Evolutionary conservation across 352 stramenopile genomes (phyloP).

Genomic region (Phytophthora gonapodyides): DNA sequence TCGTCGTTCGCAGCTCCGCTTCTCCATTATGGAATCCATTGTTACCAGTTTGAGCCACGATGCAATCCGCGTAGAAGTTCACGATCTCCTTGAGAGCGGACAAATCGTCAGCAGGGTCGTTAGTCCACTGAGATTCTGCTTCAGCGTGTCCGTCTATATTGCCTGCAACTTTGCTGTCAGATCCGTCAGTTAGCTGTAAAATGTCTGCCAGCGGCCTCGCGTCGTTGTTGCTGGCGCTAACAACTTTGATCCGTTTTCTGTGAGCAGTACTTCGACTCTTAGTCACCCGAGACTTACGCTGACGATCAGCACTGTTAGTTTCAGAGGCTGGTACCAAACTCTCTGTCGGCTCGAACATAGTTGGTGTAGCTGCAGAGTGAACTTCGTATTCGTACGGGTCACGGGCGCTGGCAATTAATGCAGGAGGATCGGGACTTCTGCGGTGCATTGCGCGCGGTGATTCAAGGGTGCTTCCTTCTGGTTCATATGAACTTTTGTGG

Average conservation of each 20-base stretch:
- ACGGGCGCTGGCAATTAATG: neutral
- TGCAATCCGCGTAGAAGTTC: conserved; percentile 18
- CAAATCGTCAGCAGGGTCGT: conserved; percentile 9
- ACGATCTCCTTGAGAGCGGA: conserved; percentile 23
- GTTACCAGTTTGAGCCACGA: neutral
- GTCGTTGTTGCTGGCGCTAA: conserved; percentile 14
- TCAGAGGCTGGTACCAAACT: conserved; percentile 5
- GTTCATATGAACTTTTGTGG: neutral
- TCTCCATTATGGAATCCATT: neutral
- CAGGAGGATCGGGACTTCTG: neutral
- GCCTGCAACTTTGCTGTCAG: neutral
- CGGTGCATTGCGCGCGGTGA: neutral
- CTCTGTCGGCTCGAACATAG: conserved; percentile 6
- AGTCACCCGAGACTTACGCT: neutral
- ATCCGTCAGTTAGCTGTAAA: conserved; percentile 13
- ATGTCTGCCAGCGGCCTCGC: conserved; percentile 27
- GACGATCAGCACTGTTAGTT: neutral
- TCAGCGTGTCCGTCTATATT: neutral
- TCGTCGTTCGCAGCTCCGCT: conserved; percentile 4
- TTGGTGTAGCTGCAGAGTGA: neutral
- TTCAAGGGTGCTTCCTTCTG: neutral
- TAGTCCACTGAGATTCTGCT: neutral
- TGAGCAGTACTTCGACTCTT: conserved; percentile 7
- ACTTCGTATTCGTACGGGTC: neutral
- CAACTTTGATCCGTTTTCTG: conserved; percentile 22